These are phyloP conservation scores for Melastoma candidum DNA, from an alignment of 441 rosid species.

Conservation along the genomic window DNA sequence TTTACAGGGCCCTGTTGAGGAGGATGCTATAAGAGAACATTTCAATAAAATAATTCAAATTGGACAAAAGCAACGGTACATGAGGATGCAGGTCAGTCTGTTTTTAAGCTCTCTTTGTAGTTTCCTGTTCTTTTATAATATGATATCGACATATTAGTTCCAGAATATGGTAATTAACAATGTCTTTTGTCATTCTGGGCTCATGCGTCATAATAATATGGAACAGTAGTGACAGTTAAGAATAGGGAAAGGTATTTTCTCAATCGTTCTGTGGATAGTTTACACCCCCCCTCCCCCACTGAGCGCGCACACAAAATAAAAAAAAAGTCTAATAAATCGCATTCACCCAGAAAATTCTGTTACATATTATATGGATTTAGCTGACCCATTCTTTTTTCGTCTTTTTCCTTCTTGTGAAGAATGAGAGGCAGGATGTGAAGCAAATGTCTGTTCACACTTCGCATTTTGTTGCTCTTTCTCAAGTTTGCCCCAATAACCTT, in stretches of 20 bases:
- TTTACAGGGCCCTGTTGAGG: constrained; percentile 97
- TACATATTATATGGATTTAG: background rate
- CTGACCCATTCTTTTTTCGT: constrained; percentile 6
- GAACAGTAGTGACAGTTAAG: too few relatives aligned
- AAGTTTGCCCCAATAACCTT: constrained; percentile 75
- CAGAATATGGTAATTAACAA: too few relatives aligned
- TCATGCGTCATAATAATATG: too few relatives aligned
- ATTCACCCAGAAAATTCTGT: background rate
- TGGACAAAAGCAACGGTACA: constrained; percentile 59
- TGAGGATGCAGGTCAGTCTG: constrained; percentile 64
- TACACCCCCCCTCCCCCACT: too few relatives aligned
- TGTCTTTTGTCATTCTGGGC: too few relatives aligned
- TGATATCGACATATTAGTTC: too few relatives aligned
- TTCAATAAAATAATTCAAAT: constrained; percentile 83
- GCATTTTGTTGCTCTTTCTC: constrained; percentile 76
- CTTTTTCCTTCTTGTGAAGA: constrained; percentile 36
- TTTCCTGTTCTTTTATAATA: background rate
- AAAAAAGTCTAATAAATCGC: background rate
- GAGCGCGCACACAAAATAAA: too few relatives aligned
- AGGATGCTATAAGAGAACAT: constrained; percentile 92
- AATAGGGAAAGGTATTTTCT: too few relatives aligned
- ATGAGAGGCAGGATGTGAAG: constrained; percentile 65
- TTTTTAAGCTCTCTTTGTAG: constrained; percentile 3
- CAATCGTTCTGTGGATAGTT: too few relatives aligned
- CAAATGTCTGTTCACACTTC: constrained; percentile 75